Evolutionary conservation across 2,329 filamentous ascomycete species (phyloP).

Genomic region (Fusarium oxysporum): DNA sequence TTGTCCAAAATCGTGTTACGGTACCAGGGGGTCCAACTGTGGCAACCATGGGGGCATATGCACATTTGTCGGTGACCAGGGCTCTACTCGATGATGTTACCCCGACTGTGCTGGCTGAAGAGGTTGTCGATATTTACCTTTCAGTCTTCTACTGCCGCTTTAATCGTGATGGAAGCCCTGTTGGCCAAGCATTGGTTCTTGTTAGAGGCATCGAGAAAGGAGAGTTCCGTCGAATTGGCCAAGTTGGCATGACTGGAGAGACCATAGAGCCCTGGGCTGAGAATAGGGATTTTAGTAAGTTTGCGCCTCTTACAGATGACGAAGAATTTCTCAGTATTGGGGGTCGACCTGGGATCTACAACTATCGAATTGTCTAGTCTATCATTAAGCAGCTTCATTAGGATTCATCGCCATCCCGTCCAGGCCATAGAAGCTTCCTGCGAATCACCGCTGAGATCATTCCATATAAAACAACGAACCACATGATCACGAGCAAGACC

Average conservation of each 20-base stretch:
- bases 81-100: conserved; percentile 19
- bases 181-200: conserved; percentile 18
- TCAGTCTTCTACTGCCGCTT: conserved; percentile 22
- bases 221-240: conserved; percentile 32
- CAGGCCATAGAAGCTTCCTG: conserved; percentile 44
- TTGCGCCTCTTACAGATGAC: conserved; percentile 12
- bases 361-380: conserved; percentile 28
- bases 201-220: conserved; percentile 19
- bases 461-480: conserved; percentile 41
- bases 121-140: conserved; percentile 15
- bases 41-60: background rate
- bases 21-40: background rate
- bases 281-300: conserved; percentile 22
- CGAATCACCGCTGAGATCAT: conserved; percentile 35
- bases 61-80: background rate
- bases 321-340: conserved; percentile 19
- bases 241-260: background rate
- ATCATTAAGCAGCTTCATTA: background rate
- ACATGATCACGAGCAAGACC: conserved; percentile 35
- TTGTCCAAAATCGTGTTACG: conserved; percentile 11
- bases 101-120: background rate
- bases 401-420: conserved; percentile 40
- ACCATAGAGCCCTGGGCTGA: conserved; percentile 4
- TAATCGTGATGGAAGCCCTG: background rate
- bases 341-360: conserved; percentile 10